A percentile compares a stretch with the other conserved stretches of the same genome.
These are phyloP conservation scores for Xylaria digitata DNA, from an alignment of 2,329 filamentous ascomycete genomes.

Conservation along the genomic window DNA sequence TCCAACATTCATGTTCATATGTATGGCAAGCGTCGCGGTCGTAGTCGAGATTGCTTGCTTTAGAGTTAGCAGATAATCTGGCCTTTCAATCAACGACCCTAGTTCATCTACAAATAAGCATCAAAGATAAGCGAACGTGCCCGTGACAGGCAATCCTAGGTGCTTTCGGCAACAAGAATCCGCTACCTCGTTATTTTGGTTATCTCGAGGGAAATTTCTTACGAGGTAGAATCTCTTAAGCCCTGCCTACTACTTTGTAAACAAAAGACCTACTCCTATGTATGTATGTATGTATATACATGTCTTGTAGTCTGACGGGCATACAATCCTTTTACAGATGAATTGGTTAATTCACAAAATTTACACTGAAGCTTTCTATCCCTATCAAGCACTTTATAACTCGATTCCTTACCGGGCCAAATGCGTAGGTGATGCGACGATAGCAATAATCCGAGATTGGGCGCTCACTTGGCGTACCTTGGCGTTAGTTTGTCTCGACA, in stretches of 20 bases:
- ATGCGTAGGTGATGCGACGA: neutral
- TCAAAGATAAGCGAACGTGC: neutral
- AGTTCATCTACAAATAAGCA: neutral
- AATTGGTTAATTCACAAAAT: no score
- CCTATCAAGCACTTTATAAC: neutral
- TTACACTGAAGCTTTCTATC: no score
- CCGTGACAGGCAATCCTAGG: neutral
- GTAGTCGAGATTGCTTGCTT: neutral
- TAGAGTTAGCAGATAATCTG: neutral
- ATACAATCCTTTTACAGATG: no score
- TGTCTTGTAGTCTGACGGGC: no score
- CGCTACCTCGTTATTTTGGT: no score
- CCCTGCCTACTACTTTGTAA: no score
- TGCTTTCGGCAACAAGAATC: no score
- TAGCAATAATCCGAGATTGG: neutral
- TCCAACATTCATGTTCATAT: constrained; percentile 6
- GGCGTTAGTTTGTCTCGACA: neutral
- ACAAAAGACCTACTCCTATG: no score
- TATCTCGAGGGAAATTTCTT: no score
- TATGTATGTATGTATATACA: no score
- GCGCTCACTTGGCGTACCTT: constrained; percentile 2
- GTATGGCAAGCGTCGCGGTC: constrained; percentile 7
- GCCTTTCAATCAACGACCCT: no score
- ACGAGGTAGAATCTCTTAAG: no score
- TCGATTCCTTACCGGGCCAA: neutral